Conservation (phyloP, 208 protist species). For the Acanthamoeba healyi region DNA sequence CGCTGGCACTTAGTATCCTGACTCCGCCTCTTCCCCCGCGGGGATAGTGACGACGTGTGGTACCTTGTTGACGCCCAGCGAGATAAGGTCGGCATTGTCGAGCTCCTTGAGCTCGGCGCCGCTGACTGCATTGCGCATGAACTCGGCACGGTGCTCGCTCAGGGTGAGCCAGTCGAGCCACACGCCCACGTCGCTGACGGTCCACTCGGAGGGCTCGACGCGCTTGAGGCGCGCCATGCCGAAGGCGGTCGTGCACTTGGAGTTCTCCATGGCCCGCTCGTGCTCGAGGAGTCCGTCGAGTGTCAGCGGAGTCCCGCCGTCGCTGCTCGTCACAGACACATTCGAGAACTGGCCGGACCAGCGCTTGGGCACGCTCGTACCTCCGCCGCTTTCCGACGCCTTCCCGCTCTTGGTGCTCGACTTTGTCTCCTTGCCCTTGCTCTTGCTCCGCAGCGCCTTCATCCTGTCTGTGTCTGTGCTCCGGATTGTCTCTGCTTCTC, state of each 20-base stretch:
- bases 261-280: slow-evolving; percentile 50
- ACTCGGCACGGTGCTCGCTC: slow-evolving; percentile 67
- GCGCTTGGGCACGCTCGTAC: background rate
- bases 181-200: slow-evolving; percentile 31
- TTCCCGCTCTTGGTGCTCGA: too few relatives aligned
- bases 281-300: slow-evolving; percentile 47
- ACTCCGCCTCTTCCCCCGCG: too few relatives aligned
- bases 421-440: background rate
- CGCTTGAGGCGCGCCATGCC: slow-evolving; percentile 1
- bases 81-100: slow-evolving; percentile 47
- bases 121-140: slow-evolving; percentile 67
- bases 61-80: slow-evolving; percentile 50
- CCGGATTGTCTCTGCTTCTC: too few relatives aligned
- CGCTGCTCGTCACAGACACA: background rate
- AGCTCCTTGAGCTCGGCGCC: slow-evolving; percentile 67
- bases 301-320: slow-evolving; percentile 1
- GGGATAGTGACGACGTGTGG: too few relatives aligned
- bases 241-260: slow-evolving; percentile 4
- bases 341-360: slow-evolving; percentile 70
- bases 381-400: too few relatives aligned
- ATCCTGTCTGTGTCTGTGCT: too few relatives aligned
- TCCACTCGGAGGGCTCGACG: slow-evolving; percentile 38
- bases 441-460: background rate
- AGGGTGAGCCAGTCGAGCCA: slow-evolving; percentile 64
- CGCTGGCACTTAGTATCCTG: too few relatives aligned